Conservation (phyloP, 2,329 filamentous ascomycete genomes). For the Cephalotrichum gorgonifer region DNA sequence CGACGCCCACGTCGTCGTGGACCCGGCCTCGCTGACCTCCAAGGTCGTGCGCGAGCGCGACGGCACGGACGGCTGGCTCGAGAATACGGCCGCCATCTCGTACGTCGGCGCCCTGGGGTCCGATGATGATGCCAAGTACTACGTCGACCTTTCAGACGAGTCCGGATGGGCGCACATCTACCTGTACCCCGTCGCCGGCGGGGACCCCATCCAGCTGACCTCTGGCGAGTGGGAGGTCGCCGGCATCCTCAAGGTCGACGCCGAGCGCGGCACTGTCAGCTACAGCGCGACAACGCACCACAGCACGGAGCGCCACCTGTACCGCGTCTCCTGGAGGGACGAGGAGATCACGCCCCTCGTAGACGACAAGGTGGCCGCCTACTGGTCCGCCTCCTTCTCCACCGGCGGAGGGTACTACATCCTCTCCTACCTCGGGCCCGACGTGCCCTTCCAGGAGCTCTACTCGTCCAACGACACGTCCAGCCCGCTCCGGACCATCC, state of each 20-base stretch:
- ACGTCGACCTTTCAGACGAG: slow-evolving; percentile 56
- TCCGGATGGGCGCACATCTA: slow-evolving; percentile 59
- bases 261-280: slow-evolving; percentile 44
- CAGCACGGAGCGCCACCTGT: slow-evolving; percentile 57
- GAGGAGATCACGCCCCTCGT: slow-evolving; percentile 48
- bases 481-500: slow-evolving; percentile 45
- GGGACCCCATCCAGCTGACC: slow-evolving; percentile 47
- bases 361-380: slow-evolving; percentile 45
- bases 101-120: neutral
- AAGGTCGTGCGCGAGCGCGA: slow-evolving; percentile 44
- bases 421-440: slow-evolving; percentile 52
- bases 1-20: slow-evolving; percentile 51
- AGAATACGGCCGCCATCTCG: slow-evolving; percentile 16
- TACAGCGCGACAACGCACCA: slow-evolving; percentile 56
- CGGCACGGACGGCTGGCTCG: slow-evolving; percentile 50
- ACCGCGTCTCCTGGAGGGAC: slow-evolving; percentile 50
- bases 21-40: slow-evolving; percentile 34
- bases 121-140: slow-evolving; percentile 33
- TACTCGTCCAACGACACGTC: slow-evolving; percentile 44
- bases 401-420: slow-evolving; percentile 53
- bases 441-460: slow-evolving; percentile 60
- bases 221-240: slow-evolving; percentile 56
- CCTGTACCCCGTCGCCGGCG: slow-evolving; percentile 47
- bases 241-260: slow-evolving; percentile 49
- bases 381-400: slow-evolving; percentile 57